Base-by-base conservation (phyloP, 2,329 filamentous ascomycete genomes). In the Alternaria burnsii region DNA sequence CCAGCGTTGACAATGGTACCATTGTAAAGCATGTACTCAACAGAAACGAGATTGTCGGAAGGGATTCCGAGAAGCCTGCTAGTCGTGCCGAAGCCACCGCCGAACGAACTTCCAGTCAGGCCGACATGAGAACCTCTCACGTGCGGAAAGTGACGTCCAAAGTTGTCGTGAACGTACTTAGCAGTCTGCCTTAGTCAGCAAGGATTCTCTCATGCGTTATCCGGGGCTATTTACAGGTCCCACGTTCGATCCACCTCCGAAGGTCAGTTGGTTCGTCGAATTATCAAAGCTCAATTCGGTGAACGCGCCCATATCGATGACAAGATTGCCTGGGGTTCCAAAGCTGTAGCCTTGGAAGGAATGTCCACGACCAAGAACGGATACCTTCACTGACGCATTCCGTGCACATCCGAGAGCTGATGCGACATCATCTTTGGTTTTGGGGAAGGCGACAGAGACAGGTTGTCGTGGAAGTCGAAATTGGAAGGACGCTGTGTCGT, bases 321-420 rank as follows among this genome's bases (percentile, higher is more conserved):
- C 62, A 3, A 65, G 57, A 22, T 65, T 65, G 11, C 62, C 62
- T 3, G 62, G 59, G 10, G 11, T 56, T 1, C 62, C 62, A 11
- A 62, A 62, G 28, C 55, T n/a, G 20, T 55, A 65, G 24, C 59
- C 62, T 43, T 65, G 62, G 51, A 65, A 65, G 3, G 62, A 65
- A 16, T 65, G 62, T 44, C 20, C 62, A 50, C 59, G 62, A 32
- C 50, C 42, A 24, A 62, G 6, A 1, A 52, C 53, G 8, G 59
- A 62, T 20, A 65, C 62, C 24, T 65, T 65, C 41, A 62, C 54
- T 22, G 62, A 60, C 16, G 59, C 56, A 22, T 65, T 54, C 26
- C 59, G 62, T 12, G 62, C 62, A 41, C 62, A 65, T 30, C 36
- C 30, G 16, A 65, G 43, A 24, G 62, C 59, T 8, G 58, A n/a